A percentile compares a stretch with the other conserved stretches of the same genome.
Evolutionary conservation across 2,329 filamentous ascomycete species (phyloP).

Genomic region (Aspergillus uvarum): DNA sequence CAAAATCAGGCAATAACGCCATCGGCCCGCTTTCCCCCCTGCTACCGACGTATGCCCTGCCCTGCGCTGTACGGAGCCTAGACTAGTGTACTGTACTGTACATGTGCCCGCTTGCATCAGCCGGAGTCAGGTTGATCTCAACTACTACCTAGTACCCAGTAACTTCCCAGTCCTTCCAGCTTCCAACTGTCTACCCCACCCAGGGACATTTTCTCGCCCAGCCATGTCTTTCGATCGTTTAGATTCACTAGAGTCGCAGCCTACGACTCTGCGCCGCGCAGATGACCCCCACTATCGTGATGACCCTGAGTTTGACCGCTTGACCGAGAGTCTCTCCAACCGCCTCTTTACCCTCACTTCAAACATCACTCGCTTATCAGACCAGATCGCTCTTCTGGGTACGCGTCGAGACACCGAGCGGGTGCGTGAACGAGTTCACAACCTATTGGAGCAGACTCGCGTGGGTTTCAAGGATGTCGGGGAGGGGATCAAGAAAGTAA

Average conservation of each 20-base stretch:
- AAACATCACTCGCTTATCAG: conserved; percentile 80
- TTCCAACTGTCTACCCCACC: conserved; percentile 6
- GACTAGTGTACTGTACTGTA: not conserved
- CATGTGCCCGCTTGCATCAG: conserved; percentile 13
- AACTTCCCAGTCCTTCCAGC: not conserved
- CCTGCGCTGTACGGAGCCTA: not conserved
- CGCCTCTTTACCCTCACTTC: conserved; percentile 86
- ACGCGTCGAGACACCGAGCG: conserved; percentile 89
- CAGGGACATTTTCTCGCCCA: not conserved
- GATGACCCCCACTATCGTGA: conserved; percentile 78
- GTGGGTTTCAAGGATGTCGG: conserved; percentile 87
- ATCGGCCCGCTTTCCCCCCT: not conserved
- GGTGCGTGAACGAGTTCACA: conserved; percentile 85
- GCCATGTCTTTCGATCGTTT: conserved; percentile 90
- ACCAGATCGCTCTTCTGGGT: conserved; percentile 80
- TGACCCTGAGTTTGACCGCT: conserved; percentile 84
- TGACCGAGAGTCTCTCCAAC: conserved; percentile 80
- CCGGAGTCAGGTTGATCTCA: not conserved
- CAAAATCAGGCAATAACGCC: conserved; percentile 24
- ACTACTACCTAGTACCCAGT: not conserved
- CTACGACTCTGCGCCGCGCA: conserved; percentile 64
- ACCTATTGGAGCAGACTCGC: conserved; percentile 80
- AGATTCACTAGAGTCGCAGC: conserved; percentile 78
- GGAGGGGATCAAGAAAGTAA: conserved; percentile 89
- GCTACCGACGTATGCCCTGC: not conserved